Evolutionary conservation across 768 basidiomycete species (phyloP), one percentile per base, ranked within the genome.

Genomic region (Porphyrellus cyaneotinctus): DNA sequence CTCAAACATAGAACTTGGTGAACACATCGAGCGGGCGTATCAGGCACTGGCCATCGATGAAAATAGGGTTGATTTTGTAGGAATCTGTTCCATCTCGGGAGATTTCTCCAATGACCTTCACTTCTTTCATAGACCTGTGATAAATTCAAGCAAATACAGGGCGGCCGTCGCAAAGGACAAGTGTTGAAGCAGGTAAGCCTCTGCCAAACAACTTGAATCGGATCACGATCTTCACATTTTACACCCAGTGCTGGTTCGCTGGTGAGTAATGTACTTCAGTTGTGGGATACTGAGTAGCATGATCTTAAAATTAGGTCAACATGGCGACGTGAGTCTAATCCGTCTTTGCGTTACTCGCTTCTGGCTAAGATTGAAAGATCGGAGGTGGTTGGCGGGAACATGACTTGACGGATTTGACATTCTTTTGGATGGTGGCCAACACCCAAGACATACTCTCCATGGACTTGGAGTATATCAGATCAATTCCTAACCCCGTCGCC

Each of bases 31-130:
- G 56, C 66, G 74, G 23, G 85, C 84, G 1, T 88, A 81, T 59
- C 87, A 89, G 50, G 83, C 86, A 1, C 66, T 89, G 42, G 87
- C 86, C n/a, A 67, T 88, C 20, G 77, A 88, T 54, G 87, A 89
- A 66, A 75, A 73, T 30, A 74, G 87, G 46, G 73, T 69, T 14
- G 87, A 88, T 63, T 89, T 88, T 62, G 87, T 87, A 66, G 57
- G 84, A 58, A 22, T 31, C 18, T 9, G n/a, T 15, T 24, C 2
- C 17, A 7, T 18, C 33, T 44, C 13, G 17, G 47, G 20, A 18
- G 18, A 35, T 17, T 49, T 44, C 26, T 47, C 14, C 31, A 30
- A 22, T 41, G n/a, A n/a, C n/a, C n/a, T 17, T 42, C 24, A 22
- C 3, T 26, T 7, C 43, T 43, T 31, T 31, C 26, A 14, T 48